Evolutionary conservation across 192 early-diverging fungal genomes (phyloP).

Genomic region (Funneliformis geosporum): DNA sequence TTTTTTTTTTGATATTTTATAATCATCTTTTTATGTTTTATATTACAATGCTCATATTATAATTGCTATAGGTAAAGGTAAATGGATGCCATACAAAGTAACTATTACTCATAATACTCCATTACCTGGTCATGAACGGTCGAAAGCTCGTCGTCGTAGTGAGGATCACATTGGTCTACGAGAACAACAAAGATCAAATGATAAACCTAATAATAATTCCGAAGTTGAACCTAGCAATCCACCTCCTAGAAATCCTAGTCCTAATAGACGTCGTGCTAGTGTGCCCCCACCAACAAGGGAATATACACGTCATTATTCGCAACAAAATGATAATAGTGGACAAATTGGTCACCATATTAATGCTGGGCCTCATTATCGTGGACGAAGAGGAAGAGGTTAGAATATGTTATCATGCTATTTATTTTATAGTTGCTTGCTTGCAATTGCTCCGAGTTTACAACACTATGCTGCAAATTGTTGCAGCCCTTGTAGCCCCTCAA

Average conservation of each 20-base stretch:
- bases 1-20: neutral
- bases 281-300: slow-evolving; percentile 22
- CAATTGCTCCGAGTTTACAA: too few relatives aligned
- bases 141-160: slow-evolving; percentile 36
- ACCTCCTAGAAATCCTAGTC: neutral
- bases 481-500: too few relatives aligned
- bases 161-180: slow-evolving; percentile 31
- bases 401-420: neutral
- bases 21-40: neutral
- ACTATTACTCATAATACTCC: slow-evolving; percentile 57
- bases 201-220: slow-evolving; percentile 18
- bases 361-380: neutral
- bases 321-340: slow-evolving; percentile 19
- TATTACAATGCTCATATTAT: neutral
- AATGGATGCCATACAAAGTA: slow-evolving; percentile 54
- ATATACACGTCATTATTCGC: slow-evolving; percentile 27
- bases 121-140: slow-evolving; percentile 40
- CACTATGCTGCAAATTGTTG: too few relatives aligned
- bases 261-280: slow-evolving; percentile 27
- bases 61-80: slow-evolving; percentile 44
- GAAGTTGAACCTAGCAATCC: neutral
- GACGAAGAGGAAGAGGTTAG: slow-evolving; percentile 30
- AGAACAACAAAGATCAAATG: slow-evolving; percentile 15
- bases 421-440: neutral
- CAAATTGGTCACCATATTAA: slow-evolving; percentile 24